Evolutionary conservation across 1,139 yeast species (phyloP).

Genomic region (Saccharomyces hybrid): DNA sequence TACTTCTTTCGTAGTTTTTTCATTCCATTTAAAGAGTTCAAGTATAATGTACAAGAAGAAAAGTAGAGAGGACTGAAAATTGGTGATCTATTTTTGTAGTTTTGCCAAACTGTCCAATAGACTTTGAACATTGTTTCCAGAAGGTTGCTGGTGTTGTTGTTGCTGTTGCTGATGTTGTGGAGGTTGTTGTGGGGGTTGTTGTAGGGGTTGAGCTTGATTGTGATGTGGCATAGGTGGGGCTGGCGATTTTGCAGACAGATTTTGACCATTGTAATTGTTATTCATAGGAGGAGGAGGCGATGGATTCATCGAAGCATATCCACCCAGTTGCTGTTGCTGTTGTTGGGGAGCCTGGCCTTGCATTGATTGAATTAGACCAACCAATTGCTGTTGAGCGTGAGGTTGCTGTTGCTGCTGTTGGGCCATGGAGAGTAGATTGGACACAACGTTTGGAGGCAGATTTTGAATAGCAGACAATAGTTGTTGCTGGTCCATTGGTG

Average conservation of each 20-base stretch:
- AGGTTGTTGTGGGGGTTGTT: slow-evolving; percentile 6
- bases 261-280: not conserved
- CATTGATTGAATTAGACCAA: slow-evolving; percentile 27
- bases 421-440: slow-evolving; percentile 40
- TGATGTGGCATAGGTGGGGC: slow-evolving; percentile 6
- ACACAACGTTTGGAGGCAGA: slow-evolving; percentile 46
- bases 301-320: slow-evolving; percentile 3
- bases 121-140: slow-evolving; percentile 32
- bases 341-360: slow-evolving; percentile 13
- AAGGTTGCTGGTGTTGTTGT: slow-evolving; percentile 11
- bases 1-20: not conserved
- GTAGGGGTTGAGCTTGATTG: no score
- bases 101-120: slow-evolving; percentile 33
- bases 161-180: slow-evolving; percentile 15
- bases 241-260: not conserved
- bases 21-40: not conserved
- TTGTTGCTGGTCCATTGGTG: slow-evolving; percentile 30
- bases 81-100: slow-evolving; percentile 24
- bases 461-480: slow-evolving; percentile 37
- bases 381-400: slow-evolving; percentile 22
- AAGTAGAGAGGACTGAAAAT: not conserved
- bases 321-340: slow-evolving; percentile 10
- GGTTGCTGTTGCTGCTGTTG: slow-evolving; percentile 33
- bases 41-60: not conserved
- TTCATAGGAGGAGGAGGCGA: slow-evolving; percentile 3